Evolutionary conservation across 2,329 filamentous ascomycete species (phyloP).

Genomic region (Rutstroemia sp.): DNA sequence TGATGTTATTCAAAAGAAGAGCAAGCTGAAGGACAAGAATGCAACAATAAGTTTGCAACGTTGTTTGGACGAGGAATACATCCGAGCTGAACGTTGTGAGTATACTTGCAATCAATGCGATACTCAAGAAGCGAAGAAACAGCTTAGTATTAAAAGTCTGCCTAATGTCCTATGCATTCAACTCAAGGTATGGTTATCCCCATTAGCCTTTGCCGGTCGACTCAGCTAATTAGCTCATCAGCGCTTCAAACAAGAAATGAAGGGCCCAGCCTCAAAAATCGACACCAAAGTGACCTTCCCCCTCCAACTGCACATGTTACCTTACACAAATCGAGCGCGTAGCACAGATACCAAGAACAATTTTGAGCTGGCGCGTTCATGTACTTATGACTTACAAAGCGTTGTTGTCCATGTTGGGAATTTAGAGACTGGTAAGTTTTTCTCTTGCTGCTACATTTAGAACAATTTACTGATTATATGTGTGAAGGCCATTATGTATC

Average conservation of each 20-base stretch:
- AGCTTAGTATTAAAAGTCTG: constrained; percentile 74
- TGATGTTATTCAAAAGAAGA: constrained; percentile 66
- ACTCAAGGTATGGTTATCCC: constrained; percentile 57
- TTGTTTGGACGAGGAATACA: constrained; percentile 81
- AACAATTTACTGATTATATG: background rate
- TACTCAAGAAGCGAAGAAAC: constrained; percentile 73
- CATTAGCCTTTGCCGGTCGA: background rate
- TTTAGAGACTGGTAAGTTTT: constrained; percentile 62
- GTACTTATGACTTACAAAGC: constrained; percentile 78
- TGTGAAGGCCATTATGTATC: background rate
- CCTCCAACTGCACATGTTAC: constrained; percentile 79
- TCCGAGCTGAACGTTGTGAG: constrained; percentile 77
- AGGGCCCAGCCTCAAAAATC: constrained; percentile 75
- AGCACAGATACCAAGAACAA: constrained; percentile 42
- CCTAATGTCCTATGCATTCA: constrained; percentile 90
- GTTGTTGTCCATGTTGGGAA: constrained; percentile 92
- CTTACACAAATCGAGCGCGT: constrained; percentile 68
- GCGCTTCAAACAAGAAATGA: constrained; percentile 67
- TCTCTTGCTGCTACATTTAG: no score
- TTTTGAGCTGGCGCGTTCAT: constrained; percentile 53
- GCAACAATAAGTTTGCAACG: constrained; percentile 54
- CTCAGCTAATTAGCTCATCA: constrained; percentile 21
- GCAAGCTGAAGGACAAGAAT: constrained; percentile 33
- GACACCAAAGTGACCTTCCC: constrained; percentile 83
- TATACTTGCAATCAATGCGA: constrained; percentile 81